Conservation (phyloP, 257 asterid species). For the Mitragyna speciosa region DNA sequence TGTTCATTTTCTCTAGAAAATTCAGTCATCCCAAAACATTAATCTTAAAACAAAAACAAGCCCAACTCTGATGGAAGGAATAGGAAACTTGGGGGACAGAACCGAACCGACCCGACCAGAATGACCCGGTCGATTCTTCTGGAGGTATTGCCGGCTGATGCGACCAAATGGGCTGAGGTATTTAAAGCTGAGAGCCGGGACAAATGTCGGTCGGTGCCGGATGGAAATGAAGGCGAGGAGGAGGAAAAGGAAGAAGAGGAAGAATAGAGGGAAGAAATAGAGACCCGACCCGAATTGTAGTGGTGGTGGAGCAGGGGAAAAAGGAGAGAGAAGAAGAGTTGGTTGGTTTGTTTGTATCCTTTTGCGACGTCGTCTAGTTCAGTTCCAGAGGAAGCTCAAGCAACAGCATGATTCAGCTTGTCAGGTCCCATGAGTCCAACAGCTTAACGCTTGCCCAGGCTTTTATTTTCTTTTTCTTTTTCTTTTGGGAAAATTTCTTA, state of each 20-base stretch:
- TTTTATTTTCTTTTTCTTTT: background rate
- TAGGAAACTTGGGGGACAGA: no score
- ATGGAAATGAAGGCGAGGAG: background rate
- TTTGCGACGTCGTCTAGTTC: constrained; percentile 67
- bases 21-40: constrained; percentile 16
- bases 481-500: no score
- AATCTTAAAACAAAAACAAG: background rate
- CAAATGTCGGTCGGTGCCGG: constrained; percentile 39
- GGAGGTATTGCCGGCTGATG: constrained; percentile 61
- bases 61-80: background rate
- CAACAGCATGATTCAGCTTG: constrained; percentile 74
- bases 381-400: constrained; percentile 80
- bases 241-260: constrained; percentile 55
- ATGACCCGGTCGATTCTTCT: constrained; percentile 47
- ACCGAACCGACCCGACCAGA: constrained; percentile 40
- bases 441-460: constrained; percentile 78
- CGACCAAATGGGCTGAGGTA: constrained; percentile 50
- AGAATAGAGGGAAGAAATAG: constrained; percentile 69
- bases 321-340: constrained; percentile 40
- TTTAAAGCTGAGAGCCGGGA: constrained; percentile 38
- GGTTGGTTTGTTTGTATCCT: constrained; percentile 62
- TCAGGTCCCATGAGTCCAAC: constrained; percentile 68
- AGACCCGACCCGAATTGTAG: constrained; percentile 40
- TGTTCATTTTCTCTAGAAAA: constrained; percentile 40
- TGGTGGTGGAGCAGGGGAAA: constrained; percentile 31